These are phyloP conservation scores for Venturia asperata DNA, from an alignment of 2,329 filamentous ascomycete species.

Conservation along the genomic window DNA sequence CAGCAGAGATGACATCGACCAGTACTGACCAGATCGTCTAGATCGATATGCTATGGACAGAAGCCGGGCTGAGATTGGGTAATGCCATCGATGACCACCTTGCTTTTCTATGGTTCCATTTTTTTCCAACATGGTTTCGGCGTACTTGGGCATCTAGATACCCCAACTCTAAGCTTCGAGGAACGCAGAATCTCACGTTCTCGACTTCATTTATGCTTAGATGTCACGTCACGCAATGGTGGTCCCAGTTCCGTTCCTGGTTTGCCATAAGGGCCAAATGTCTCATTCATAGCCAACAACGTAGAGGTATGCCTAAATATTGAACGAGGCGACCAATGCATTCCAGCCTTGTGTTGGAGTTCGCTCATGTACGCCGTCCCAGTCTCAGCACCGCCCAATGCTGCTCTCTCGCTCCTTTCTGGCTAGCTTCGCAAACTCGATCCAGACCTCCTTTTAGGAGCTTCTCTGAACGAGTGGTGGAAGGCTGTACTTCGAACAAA, in stretches of 20 bases:
- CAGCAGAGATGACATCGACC: neutral
- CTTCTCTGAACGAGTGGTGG: neutral
- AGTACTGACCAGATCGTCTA: neutral
- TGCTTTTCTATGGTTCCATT: neutral
- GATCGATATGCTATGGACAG: conserved; percentile 8
- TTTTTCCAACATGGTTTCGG: neutral
- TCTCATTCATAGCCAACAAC: too few species aligned
- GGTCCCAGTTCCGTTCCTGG: neutral
- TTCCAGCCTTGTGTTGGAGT: too few species aligned
- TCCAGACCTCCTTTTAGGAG: neutral
- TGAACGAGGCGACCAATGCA: too few species aligned
- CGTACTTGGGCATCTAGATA: neutral
- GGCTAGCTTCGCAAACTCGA: too few species aligned
- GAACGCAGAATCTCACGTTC: neutral
- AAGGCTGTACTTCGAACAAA: neutral
- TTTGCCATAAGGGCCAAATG: neutral
- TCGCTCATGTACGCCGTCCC: too few species aligned
- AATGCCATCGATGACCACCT: neutral
- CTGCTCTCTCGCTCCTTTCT: too few species aligned
- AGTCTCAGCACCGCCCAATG: too few species aligned
- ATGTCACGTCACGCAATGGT: neutral
- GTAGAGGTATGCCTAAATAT: too few species aligned
- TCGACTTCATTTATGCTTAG: neutral
- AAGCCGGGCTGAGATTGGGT: neutral
- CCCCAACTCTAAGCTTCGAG: neutral